These are phyloP conservation scores for Heterobasidion parviporum DNA, from an alignment of 1,284 basidiomycete genomes.

Conservation along the genomic window DNA sequence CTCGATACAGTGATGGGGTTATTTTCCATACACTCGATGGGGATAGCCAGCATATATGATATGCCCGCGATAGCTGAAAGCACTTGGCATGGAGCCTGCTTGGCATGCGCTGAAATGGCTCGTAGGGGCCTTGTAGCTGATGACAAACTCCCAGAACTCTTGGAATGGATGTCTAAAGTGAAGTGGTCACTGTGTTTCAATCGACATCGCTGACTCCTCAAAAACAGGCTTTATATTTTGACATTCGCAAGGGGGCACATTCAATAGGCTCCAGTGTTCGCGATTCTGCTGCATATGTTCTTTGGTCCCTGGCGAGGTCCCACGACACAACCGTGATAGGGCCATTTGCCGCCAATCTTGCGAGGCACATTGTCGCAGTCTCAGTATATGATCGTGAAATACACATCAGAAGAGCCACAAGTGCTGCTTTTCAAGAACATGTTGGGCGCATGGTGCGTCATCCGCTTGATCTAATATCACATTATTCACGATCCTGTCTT, in stretches of 20 bases:
- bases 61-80: conserved; percentile 72
- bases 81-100: conserved; percentile 93
- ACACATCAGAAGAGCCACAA: conserved; percentile 92
- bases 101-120: conserved; percentile 90
- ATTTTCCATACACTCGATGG: conserved; percentile 61
- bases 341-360: conserved; percentile 59
- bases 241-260: conserved; percentile 85
- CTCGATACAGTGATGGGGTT: conserved; percentile 67
- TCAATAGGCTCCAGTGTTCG: conserved; percentile 92
- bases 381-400: conserved; percentile 91
- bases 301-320: conserved; percentile 90
- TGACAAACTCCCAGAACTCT: conserved; percentile 50
- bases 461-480: conserved; percentile 2
- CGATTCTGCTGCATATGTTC: conserved; percentile 89
- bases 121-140: conserved; percentile 67
- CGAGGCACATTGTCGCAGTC: conserved; percentile 67
- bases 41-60: conserved; percentile 56
- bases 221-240: conserved; percentile 81
- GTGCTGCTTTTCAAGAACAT: conserved; percentile 96
- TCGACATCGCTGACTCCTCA: conserved; percentile 8
- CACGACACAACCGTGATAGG: conserved; percentile 53
- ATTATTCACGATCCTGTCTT: conserved; percentile 9
- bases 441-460: conserved; percentile 83
- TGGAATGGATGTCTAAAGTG: conserved; percentile 78
- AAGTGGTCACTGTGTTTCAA: conserved; percentile 13